A percentile compares a stretch with the other conserved stretches of the same genome.
phyloP scores from a whole-genome alignment of 2,329 filamentous ascomycete species.

The Sarocladium oryzae region DNA sequence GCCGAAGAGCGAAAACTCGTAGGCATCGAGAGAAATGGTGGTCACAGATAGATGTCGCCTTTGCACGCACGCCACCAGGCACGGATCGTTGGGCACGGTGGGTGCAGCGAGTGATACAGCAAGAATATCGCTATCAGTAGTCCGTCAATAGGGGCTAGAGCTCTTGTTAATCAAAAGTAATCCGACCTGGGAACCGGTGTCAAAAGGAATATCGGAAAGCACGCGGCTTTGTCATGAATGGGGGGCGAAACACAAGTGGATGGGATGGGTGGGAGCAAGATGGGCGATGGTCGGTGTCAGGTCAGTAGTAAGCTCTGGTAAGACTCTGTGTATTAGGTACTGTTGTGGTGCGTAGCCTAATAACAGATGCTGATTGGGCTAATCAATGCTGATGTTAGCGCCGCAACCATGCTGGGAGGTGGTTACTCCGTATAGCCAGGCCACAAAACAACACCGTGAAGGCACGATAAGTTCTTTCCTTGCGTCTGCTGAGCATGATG shows the following conservation, averaged over 20 bases:
- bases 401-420: not conserved
- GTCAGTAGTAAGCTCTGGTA: not conserved
- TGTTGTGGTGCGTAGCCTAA: not conserved
- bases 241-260: slow-evolving; percentile 5
- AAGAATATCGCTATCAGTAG: not conserved
- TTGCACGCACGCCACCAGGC: not conserved
- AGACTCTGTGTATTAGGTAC: not conserved
- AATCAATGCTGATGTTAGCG: not conserved
- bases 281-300: not conserved
- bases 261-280: not conserved
- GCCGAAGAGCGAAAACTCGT: slow-evolving; percentile 4
- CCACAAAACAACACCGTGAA: too few species aligned
- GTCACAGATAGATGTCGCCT: not conserved
- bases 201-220: not conserved
- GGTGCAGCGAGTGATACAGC: not conserved
- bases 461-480: too few species aligned
- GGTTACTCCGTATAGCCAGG: too few species aligned
- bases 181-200: not conserved
- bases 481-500: too few species aligned
- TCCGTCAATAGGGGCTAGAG: not conserved
- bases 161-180: not conserved
- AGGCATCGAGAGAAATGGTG: not conserved
- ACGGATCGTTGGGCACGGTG: not conserved
- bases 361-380: not conserved
- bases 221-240: not conserved